These are phyloP conservation scores for Capsicum pubescens DNA, from an alignment of 257 asterid genomes.

Conservation along the genomic window DNA sequence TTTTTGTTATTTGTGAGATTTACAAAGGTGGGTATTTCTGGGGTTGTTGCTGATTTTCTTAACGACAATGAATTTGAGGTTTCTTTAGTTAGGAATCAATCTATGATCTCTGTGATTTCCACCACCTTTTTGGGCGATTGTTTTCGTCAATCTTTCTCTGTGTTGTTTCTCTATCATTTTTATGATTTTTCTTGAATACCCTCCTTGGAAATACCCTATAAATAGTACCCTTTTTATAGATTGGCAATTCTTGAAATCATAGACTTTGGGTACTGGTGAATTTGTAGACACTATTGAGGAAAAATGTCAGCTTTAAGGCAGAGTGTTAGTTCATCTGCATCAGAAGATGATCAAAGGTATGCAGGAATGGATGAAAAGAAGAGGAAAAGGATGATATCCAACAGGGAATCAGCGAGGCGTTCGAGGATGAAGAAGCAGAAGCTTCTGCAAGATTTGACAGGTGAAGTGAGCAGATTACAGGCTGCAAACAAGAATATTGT, in stretches of 20 bases:
- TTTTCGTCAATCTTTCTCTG: constrained; percentile 71
- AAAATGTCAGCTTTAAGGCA: constrained; percentile 42
- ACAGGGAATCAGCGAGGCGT: constrained; percentile 54
- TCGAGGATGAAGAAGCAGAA: constrained; percentile 53
- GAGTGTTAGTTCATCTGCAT: constrained; percentile 35
- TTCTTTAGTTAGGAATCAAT: constrained; percentile 34
- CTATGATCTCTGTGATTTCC: constrained; percentile 39
- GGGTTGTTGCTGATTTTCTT: not conserved
- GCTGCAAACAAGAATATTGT: constrained; percentile 50
- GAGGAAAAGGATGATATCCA: constrained; percentile 60
- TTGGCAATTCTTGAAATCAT: not conserved
- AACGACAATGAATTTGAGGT: constrained; percentile 26
- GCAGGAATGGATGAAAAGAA: constrained; percentile 53
- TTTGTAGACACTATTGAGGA: not conserved
- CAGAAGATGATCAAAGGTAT: constrained; percentile 44
- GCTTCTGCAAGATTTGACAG: constrained; percentile 57
- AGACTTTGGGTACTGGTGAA: not conserved
- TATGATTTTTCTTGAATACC: constrained; percentile 54
- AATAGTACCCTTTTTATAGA: not conserved
- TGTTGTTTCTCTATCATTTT: constrained; percentile 75
- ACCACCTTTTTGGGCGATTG: constrained; percentile 37
- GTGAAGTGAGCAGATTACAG: constrained; percentile 49
- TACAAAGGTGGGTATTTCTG: constrained; percentile 19
- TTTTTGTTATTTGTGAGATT: constrained; percentile 2
- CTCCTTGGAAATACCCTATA: not conserved